phyloP scores from a whole-genome alignment of 2,329 filamentous ascomycete species.

The Helicocarpus griseus region DNA sequence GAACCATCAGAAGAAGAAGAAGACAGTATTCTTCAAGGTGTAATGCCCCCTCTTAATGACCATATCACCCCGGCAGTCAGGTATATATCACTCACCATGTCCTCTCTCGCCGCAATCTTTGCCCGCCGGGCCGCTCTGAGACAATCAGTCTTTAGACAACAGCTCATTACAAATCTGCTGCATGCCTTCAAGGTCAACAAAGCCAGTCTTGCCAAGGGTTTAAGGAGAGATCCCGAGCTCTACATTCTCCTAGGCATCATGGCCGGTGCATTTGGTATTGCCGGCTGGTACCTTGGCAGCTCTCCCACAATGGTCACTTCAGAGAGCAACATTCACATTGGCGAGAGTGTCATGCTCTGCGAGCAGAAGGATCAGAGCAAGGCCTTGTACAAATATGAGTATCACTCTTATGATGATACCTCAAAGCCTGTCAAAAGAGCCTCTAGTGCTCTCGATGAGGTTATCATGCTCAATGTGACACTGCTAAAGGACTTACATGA shows the following conservation, averaged over 20 bases:
- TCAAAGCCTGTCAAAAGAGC: slow-evolving; percentile 71
- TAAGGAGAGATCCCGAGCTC: slow-evolving; percentile 63
- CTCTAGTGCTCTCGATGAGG: slow-evolving; percentile 88
- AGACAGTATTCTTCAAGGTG: no score
- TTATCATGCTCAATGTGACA: slow-evolving; percentile 87
- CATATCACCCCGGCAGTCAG: not conserved
- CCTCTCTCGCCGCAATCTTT: slow-evolving; percentile 33
- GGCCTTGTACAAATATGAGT: slow-evolving; percentile 57
- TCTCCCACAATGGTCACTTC: slow-evolving; percentile 78
- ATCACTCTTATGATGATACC: slow-evolving; percentile 76
- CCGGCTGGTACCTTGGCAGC: slow-evolving; percentile 70
- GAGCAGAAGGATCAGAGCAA: slow-evolving; percentile 57
- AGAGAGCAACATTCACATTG: slow-evolving; percentile 66
- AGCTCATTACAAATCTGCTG: slow-evolving; percentile 26
- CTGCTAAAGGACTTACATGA: slow-evolving; percentile 91
- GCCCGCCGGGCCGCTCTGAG: slow-evolving; percentile 33
- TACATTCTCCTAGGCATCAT: slow-evolving; percentile 84
- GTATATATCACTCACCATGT: slow-evolving; percentile 24
- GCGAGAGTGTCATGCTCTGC: slow-evolving; percentile 80
- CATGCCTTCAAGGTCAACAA: slow-evolving; percentile 35
- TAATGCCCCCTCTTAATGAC: no score
- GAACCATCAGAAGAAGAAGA: no score
- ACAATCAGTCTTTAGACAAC: slow-evolving; percentile 26
- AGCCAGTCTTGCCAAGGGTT: slow-evolving; percentile 49
- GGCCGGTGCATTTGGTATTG: slow-evolving; percentile 76